Conservation (phyloP, 2,329 filamentous ascomycete species). For the Alternaria ethzedia region DNA sequence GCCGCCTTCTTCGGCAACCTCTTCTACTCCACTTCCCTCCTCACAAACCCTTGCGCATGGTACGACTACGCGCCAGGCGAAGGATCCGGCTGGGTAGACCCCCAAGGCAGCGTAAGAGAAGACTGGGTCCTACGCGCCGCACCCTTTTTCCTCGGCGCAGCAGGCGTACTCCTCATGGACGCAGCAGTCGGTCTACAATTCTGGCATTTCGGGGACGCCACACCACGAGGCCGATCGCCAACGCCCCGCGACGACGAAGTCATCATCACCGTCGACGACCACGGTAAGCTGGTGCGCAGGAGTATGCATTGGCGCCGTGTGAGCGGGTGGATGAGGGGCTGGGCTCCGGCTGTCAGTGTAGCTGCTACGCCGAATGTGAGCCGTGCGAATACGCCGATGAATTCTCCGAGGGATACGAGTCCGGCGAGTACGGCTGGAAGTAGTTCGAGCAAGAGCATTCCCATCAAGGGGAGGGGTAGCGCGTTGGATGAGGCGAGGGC, state of each 20-base stretch:
- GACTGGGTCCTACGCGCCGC: slow-evolving; percentile 65
- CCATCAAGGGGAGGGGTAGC: slow-evolving; percentile 23
- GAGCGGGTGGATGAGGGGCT: slow-evolving; percentile 70
- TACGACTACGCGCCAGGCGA: slow-evolving; percentile 59
- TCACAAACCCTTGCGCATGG: slow-evolving; percentile 71
- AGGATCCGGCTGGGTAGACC: slow-evolving; percentile 66
- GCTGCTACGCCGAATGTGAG: slow-evolving; percentile 43
- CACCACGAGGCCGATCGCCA: slow-evolving; percentile 23
- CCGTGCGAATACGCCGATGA: slow-evolving; percentile 35
- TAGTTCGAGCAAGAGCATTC: slow-evolving; percentile 29
- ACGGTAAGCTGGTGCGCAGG: slow-evolving; percentile 35
- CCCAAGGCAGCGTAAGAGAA: slow-evolving; percentile 59
- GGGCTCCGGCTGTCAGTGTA: slow-evolving; percentile 62
- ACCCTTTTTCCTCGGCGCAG: slow-evolving; percentile 71
- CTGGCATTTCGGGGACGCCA: slow-evolving; percentile 61
- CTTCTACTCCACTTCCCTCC: slow-evolving; percentile 68
- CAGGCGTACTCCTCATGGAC: slow-evolving; percentile 68
- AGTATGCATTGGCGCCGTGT: slow-evolving; percentile 63
- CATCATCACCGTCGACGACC: slow-evolving; percentile 53
- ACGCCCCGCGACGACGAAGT: slow-evolving; percentile 50
- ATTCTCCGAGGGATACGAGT: slow-evolving; percentile 25
- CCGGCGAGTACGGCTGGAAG: slow-evolving; percentile 10
- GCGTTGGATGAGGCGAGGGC: slow-evolving; percentile 47
- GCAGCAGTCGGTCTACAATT: slow-evolving; percentile 69
- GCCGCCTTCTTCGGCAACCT: slow-evolving; percentile 72